These are phyloP conservation scores for Hypoxylon sp. DNA, from an alignment of 2,329 filamentous ascomycete species.

Conservation along the genomic window DNA sequence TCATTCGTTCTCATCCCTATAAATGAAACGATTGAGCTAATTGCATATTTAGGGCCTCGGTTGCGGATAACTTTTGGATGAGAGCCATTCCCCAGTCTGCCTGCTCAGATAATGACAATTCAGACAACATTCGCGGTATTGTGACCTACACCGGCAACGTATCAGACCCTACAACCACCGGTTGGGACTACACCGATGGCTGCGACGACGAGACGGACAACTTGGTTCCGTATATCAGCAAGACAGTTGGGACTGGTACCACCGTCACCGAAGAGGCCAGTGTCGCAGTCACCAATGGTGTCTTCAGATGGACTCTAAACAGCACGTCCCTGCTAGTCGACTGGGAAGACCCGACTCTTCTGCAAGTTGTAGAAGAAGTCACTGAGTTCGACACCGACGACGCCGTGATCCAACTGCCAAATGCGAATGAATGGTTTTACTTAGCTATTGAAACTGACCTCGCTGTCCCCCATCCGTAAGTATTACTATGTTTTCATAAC, in stretches of 20 bases:
- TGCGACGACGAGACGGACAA: constrained; percentile 55
- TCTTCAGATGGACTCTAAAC: constrained; percentile 65
- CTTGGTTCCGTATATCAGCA: constrained; percentile 53
- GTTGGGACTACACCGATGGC: constrained; percentile 40
- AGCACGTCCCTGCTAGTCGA: constrained; percentile 61
- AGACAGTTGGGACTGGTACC: constrained; percentile 51
- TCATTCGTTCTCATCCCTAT: not conserved
- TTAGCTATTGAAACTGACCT: constrained; percentile 51
- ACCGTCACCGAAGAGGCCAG: constrained; percentile 47
- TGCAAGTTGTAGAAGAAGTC: constrained; percentile 48
- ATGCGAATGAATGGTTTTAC: constrained; percentile 53
- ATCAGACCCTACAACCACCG: constrained; percentile 38
- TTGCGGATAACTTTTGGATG: constrained; percentile 62
- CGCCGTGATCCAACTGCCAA: constrained; percentile 50
- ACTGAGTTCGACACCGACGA: constrained; percentile 48
- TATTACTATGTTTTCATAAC: not conserved
- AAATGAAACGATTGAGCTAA: constrained; percentile 52
- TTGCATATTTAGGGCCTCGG: constrained; percentile 32
- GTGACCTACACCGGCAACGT: constrained; percentile 56
- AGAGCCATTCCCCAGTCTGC: constrained; percentile 58
- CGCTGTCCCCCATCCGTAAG: constrained; percentile 47
- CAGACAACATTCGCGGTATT: constrained; percentile 63
- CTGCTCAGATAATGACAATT: constrained; percentile 58
- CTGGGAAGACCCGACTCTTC: constrained; percentile 62
- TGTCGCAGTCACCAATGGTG: constrained; percentile 46